Conservation (phyloP, 257 asterid species). For the Mentha longifolia region DNA sequence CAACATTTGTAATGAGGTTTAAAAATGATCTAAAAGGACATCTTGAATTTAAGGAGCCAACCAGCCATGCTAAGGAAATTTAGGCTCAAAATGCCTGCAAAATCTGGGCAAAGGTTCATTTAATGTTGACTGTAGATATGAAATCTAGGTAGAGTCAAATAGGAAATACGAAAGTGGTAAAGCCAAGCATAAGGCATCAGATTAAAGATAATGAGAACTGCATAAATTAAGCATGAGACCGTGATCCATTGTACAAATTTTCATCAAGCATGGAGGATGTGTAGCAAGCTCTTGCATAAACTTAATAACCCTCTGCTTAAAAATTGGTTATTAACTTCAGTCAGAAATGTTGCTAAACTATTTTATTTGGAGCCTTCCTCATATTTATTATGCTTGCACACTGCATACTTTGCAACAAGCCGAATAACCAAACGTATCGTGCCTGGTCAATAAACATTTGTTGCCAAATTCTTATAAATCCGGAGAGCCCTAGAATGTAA, state of each 20-base stretch:
- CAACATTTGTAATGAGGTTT: too few relatives aligned
- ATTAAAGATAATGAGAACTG: background rate
- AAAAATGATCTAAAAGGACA: too few relatives aligned
- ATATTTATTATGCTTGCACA: too few relatives aligned
- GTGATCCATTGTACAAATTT: background rate
- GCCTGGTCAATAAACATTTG: too few relatives aligned
- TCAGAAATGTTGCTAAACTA: background rate
- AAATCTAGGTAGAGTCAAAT: background rate
- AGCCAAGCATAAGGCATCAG: background rate
- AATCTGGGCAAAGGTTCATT: background rate
- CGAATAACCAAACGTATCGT: too few relatives aligned
- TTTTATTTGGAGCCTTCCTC: conserved; percentile 4
- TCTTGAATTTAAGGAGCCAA: background rate
- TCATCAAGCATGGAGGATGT: background rate
- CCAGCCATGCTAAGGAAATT: background rate
- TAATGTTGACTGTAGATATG: background rate
- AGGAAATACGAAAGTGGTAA: conserved; percentile 4
- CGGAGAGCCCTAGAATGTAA: too few relatives aligned
- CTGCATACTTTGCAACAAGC: too few relatives aligned
- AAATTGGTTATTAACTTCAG: background rate
- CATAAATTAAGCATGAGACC: background rate
- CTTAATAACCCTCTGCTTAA: background rate
- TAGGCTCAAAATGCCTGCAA: background rate
- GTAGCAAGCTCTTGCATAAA: conserved; percentile 4
- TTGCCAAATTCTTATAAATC: too few relatives aligned